phyloP scores from a whole-genome alignment of 1,284 basidiomycete species.

The Dichomitus squalens region DNA sequence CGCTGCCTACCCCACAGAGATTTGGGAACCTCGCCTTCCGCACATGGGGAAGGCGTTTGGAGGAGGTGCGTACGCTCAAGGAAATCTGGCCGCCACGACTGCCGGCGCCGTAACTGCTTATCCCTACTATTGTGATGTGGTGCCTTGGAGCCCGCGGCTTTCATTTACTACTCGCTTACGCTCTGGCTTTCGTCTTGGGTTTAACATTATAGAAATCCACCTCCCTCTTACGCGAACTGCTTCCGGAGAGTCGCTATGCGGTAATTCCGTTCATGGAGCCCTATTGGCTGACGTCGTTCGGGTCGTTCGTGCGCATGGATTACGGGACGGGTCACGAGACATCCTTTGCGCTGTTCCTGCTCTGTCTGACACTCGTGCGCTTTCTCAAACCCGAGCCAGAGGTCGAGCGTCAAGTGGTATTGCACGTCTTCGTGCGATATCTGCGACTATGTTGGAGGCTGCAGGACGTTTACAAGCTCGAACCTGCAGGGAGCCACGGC shows the following conservation, averaged over 20 bases:
- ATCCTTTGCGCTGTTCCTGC: slow-evolving; percentile 82
- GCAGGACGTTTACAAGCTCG: slow-evolving; percentile 89
- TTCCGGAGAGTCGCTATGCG: slow-evolving; percentile 47
- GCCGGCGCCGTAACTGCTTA: neutral
- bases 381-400: slow-evolving; percentile 55
- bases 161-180: neutral
- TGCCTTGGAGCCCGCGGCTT: neutral
- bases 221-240: slow-evolving; percentile 52
- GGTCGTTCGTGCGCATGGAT: slow-evolving; percentile 90
- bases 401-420: slow-evolving; percentile 64
- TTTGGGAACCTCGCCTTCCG: slow-evolving; percentile 96
- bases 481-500: slow-evolving; percentile 96
- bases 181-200: neutral
- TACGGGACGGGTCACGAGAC: slow-evolving; percentile 98
- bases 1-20: slow-evolving; percentile 80
- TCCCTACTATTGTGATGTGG: neutral
- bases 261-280: slow-evolving; percentile 67
- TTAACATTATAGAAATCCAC: slow-evolving; percentile 55
- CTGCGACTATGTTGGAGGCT: slow-evolving; percentile 82
- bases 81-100: neutral
- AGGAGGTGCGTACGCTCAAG: slow-evolving; percentile 57
- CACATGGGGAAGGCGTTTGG: slow-evolving; percentile 80
- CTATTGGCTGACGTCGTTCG: slow-evolving; percentile 86
- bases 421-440: slow-evolving; percentile 77
- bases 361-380: slow-evolving; percentile 65